Base-by-base conservation (phyloP, 176 grass and related monocot species). In the Dactylis glomerata region DNA sequence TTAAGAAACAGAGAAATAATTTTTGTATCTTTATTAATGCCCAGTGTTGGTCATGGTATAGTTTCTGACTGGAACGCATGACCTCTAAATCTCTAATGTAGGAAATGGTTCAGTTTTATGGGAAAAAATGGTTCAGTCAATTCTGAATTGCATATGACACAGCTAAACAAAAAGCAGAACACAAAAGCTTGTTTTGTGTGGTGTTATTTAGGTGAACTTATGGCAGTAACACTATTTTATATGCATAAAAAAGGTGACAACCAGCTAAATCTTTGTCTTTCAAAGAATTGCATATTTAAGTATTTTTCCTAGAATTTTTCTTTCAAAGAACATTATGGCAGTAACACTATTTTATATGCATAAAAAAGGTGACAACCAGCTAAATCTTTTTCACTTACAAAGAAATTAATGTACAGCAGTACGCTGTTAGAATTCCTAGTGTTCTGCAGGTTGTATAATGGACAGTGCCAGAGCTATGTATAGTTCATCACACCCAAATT, bases 151-250 rank as follows among this genome's bases (percentile, higher is more conserved):
- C 28, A n/a, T 20, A 22, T 14, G 79, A 65, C 61, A 76, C 8
- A 19, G 10, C 30, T 80, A 68, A 34, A 84, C 72, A 64, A 13
- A 72, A 88, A 11, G 34, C 44, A 76, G 14, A 52, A 51, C 50
- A 83, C 17, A 47, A 62, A 22, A 73, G 33, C 26, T 31, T 51
- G 51, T 64, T 81, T 80, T 50, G 34, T 81, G 32, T 83, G 38
- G 65, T 83, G 30, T 24, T 51, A 1, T 45, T 46, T 2, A 24
- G 10, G 37, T 57, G 59, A 65, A 32, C 30, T 65, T 59, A 75
- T 7, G n/a, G n/a, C n/a, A n/a, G n/a, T n/a, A n/a, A n/a, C n/a
- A n/a, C n/a, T n/a, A n/a, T n/a, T n/a, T n/a, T n/a, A n/a, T n/a
- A n/a, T n/a, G n/a, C n/a, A n/a, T n/a, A n/a, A n/a, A n/a, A n/a